Percentiles rank a stretch among this genome's conserved stretches.
Evolutionary conservation across 2,329 filamentous ascomycete genomes (phyloP).

Genomic region (Exophiala calicioides): DNA sequence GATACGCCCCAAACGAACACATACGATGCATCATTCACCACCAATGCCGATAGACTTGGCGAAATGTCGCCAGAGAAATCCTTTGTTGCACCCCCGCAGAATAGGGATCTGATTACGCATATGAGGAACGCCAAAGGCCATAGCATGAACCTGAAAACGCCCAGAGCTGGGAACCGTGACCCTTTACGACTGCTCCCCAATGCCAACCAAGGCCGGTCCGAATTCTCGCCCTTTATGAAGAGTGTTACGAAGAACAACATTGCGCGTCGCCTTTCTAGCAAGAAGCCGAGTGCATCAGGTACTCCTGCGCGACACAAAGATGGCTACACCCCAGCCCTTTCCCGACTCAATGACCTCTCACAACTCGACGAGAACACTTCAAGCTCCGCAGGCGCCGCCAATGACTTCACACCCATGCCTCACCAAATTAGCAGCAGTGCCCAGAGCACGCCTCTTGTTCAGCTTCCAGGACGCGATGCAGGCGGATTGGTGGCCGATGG

Average conservation of each 20-base stretch:
- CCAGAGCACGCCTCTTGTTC: conserved; percentile 77
- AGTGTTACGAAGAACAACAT: conserved; percentile 69
- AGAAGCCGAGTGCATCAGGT: conserved; percentile 58
- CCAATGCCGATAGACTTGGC: conserved; percentile 68
- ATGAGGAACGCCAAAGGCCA: conserved; percentile 64
- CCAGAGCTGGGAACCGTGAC: conserved; percentile 66
- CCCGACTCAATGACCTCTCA: conserved; percentile 71
- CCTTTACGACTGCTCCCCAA: conserved; percentile 71
- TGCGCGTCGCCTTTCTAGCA: conserved; percentile 59
- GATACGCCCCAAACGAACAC: conserved; percentile 87
- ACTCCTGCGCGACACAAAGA: conserved; percentile 70
- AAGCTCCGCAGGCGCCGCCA: conserved; percentile 61
- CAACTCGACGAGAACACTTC: conserved; percentile 64
- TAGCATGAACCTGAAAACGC: conserved; percentile 67
- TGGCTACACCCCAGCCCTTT: conserved; percentile 73
- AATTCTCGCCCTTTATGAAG: conserved; percentile 94
- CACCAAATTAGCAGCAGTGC: conserved; percentile 79
- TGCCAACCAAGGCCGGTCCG: conserved; percentile 59
- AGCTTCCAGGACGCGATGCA: conserved; percentile 64
- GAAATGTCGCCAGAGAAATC: conserved; percentile 85
- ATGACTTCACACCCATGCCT: conserved; percentile 72
- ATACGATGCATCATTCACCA: conserved; percentile 78
- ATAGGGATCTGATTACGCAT: conserved; percentile 73
- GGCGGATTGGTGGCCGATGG: conserved; percentile 76
- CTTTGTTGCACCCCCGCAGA: conserved; percentile 77